Conservation (phyloP, 495 filamentous ascomycete genomes). For the Podospora pseudoanserina region DNA sequence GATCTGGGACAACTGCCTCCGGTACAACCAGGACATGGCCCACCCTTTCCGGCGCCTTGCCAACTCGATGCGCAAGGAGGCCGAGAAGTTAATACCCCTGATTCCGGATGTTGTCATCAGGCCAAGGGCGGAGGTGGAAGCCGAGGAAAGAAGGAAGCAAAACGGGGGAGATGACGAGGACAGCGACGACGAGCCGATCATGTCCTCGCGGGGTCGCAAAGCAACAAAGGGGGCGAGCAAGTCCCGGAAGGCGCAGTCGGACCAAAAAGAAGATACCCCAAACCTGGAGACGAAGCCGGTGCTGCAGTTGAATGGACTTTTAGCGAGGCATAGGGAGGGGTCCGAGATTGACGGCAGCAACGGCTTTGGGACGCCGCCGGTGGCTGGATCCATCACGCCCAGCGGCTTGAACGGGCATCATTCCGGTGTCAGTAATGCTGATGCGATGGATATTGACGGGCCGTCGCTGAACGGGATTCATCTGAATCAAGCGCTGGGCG, state of each 20-base stretch:
- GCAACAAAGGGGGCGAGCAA: conserved; percentile 70
- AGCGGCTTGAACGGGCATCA: conserved; percentile 65
- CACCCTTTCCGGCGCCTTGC: conserved; percentile 92
- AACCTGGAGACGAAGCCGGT: conserved; percentile 59
- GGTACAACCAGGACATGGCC: conserved; percentile 85
- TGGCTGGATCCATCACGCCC: conserved; percentile 73
- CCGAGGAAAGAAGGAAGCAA: conserved; percentile 84
- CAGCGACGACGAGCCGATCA: conserved; percentile 97
- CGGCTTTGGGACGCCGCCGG: conserved; percentile 78
- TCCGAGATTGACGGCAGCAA: conserved; percentile 65
- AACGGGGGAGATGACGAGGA: conserved; percentile 77
- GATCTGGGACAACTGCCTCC: conserved; percentile 95
- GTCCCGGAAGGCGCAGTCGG: conserved; percentile 71
- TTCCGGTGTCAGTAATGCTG: conserved; percentile 64
- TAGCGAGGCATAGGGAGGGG: conserved; percentile 48
- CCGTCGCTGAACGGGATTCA: conserved; percentile 60
- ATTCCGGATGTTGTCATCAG: conserved; percentile 90
- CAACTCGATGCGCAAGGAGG: conserved; percentile 92
- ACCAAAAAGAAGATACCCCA: conserved; percentile 77
- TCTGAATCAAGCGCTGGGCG: conserved; percentile 48
- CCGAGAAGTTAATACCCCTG: conserved; percentile 88
- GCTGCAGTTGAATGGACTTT: conserved; percentile 50
- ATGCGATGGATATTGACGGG: conserved; percentile 79
- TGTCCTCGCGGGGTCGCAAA: conserved; percentile 91
- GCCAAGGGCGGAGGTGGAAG: conserved; percentile 91